Conservation (phyloP, 257 asterid species). For the Gardenia jasminoides region DNA sequence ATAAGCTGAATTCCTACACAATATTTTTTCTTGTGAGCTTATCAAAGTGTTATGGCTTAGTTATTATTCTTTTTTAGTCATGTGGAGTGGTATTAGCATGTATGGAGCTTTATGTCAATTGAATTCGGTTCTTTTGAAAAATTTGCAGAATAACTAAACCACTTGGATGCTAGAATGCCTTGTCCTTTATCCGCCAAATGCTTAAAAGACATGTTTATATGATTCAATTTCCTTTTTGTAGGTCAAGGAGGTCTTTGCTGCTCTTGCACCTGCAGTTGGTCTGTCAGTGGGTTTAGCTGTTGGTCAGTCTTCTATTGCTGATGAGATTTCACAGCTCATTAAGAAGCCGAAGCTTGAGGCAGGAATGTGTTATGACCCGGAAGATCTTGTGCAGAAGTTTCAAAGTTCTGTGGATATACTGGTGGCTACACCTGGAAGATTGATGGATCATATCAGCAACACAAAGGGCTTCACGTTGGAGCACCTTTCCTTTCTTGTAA, state of each 20-base stretch:
- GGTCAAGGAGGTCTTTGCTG: constrained; percentile 84
- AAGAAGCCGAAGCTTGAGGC: constrained; percentile 53
- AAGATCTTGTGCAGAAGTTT: constrained; percentile 40
- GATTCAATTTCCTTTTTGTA: constrained; percentile 27
- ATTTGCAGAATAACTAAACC: not conserved
- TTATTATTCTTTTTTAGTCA: not conserved
- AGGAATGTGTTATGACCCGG: constrained; percentile 48
- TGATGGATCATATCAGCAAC: constrained; percentile 87
- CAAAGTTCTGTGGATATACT: constrained; percentile 85
- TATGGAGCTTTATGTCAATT: not conserved
- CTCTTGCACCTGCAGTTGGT: constrained; percentile 90
- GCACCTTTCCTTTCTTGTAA: constrained; percentile 89
- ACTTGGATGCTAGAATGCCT: not conserved
- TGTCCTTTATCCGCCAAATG: not conserved
- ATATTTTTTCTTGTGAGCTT: not conserved
- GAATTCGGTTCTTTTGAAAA: not conserved
- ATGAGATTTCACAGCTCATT: constrained; percentile 78
- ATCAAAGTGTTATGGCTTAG: not conserved
- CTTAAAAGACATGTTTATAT: not conserved
- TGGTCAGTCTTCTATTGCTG: constrained; percentile 90
- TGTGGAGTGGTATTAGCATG: not conserved
- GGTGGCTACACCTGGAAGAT: constrained; percentile 94
- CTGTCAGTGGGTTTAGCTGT: constrained; percentile 94
- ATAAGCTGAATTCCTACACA: not conserved
- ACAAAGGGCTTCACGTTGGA: constrained; percentile 88